Conservation (phyloP, 176 grass and related monocot genomes). For the Aegilops longissima region DNA sequence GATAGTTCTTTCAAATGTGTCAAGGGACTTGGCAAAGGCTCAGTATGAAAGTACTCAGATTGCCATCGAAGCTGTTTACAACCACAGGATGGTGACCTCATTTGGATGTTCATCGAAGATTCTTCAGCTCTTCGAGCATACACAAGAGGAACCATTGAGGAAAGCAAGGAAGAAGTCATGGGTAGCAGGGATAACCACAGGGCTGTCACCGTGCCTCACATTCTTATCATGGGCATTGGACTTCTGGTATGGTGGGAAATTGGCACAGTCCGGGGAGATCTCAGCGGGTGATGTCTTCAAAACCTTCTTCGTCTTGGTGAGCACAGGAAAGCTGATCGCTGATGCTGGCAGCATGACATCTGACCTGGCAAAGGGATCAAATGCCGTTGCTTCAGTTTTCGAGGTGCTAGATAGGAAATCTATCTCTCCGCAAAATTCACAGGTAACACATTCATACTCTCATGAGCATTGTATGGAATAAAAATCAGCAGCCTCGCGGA, state of each 20-base stretch:
- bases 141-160: conserved; percentile 83
- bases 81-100: conserved; percentile 98
- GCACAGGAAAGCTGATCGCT: conserved; percentile 95
- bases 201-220: conserved; percentile 83
- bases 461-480: conserved; percentile 5
- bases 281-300: conserved; percentile 93
- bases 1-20: conserved; percentile 91
- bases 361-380: conserved; percentile 92
- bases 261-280: conserved; percentile 83
- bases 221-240: conserved; percentile 96
- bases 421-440: conserved; percentile 57
- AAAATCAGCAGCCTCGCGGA: not conserved
- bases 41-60: conserved; percentile 95
- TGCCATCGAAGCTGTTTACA: conserved; percentile 92
- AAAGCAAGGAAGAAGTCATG: conserved; percentile 84
- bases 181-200: conserved; percentile 89
- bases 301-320: conserved; percentile 97
- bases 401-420: conserved; percentile 93
- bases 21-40: conserved; percentile 78
- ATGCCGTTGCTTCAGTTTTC: conserved; percentile 93
- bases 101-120: conserved; percentile 80
- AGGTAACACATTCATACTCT: conserved; percentile 38
- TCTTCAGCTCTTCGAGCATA: conserved; percentile 75
- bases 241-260: conserved; percentile 97
- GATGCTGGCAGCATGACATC: conserved; percentile 99